Percentiles rank a stretch among this genome's conserved stretches.
Conservation (phyloP, 2,329 filamentous ascomycete species). For the Colletotrichum aenigma region DNA sequence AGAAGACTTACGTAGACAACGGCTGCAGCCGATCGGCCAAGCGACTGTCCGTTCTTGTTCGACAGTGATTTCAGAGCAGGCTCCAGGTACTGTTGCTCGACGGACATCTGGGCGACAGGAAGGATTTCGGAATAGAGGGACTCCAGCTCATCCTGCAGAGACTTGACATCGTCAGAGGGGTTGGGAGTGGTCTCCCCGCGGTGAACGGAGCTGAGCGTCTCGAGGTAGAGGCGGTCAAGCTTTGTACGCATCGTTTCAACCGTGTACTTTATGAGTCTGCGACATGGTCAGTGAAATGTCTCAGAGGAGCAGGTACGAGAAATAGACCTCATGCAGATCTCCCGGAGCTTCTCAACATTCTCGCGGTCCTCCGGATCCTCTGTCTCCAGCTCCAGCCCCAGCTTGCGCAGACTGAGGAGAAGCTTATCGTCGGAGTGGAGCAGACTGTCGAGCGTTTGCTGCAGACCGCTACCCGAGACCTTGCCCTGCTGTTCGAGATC, state of each 20-base stretch:
- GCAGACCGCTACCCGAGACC: slow-evolving; percentile 46
- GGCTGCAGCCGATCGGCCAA: slow-evolving; percentile 50
- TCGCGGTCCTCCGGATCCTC: slow-evolving; percentile 56
- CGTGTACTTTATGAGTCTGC: slow-evolving; percentile 60
- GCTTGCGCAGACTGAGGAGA: slow-evolving; percentile 67
- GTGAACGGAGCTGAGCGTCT: slow-evolving; percentile 40
- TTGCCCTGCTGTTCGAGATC: slow-evolving; percentile 58
- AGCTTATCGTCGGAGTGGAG: slow-evolving; percentile 69
- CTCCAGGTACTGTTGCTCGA: slow-evolving; percentile 69
- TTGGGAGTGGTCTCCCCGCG: slow-evolving; percentile 37
- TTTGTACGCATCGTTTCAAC: slow-evolving; percentile 59
- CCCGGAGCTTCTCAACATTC: slow-evolving; percentile 62
- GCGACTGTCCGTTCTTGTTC: slow-evolving; percentile 44
- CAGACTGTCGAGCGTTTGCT: slow-evolving; percentile 51
- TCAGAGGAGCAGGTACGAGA: background rate
- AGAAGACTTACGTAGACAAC: slow-evolving; percentile 52
- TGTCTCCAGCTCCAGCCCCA: slow-evolving; percentile 64
- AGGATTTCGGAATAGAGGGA: slow-evolving; percentile 73
- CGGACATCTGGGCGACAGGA: slow-evolving; percentile 72
- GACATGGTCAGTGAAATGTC: background rate
- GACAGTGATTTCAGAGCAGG: slow-evolving; percentile 58
- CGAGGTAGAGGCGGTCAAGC: slow-evolving; percentile 61
- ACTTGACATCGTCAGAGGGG: slow-evolving; percentile 34
- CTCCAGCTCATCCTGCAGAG: slow-evolving; percentile 68
- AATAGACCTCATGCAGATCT: slow-evolving; percentile 55